Base-by-base conservation (phyloP, 495 filamentous ascomycete species). In the Aspergillus wentii region DNA sequence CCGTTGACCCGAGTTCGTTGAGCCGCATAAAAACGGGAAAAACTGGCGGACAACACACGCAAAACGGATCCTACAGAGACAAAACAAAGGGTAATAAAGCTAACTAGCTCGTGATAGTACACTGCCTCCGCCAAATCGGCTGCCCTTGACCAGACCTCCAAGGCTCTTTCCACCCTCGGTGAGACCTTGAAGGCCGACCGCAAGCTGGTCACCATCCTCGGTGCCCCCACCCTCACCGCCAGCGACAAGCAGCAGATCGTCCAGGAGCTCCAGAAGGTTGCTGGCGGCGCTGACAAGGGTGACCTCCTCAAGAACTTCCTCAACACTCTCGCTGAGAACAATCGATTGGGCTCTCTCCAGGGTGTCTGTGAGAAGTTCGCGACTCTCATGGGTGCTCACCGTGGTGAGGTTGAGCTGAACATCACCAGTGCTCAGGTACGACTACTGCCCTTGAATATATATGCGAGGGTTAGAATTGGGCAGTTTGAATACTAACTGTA, bases 221-320 rank as follows among this genome's bases (percentile, higher is more conserved):
- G 59, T 37, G 82, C 90, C 16, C 92, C 92, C 3, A 94, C 85
- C 35, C 80, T 97, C 25, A 78, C 66, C 51, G 63, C 61, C 30
- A 62, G 62, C 40, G 88, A 97, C 76, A 96, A 94, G 77, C 72
- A 76, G 53, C 69, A 78, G 60, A 86, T 98, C 61, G 64, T 96
- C 39, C 62, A 69, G 54, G 88, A 95, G 72, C 74, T 98, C 44
- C 69, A 82, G 57, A 94, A 91, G 78, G 76, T 78, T 54, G 68
- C 78, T 40, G 85, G 70, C 44, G 62, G 69, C 44, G 62, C 72
- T 36, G 80, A 85, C 62, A 81, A 86, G 65, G 75, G 71, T 51
- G 82, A 88, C 52, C 85, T 87, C 46, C 71, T 96, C 61, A 91
- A 91, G 82, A 94, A 95, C 77, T 88, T 97, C 72, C 76, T 98